Conservation (phyloP, 768 basidiomycete genomes). For the Leucosporidium creatinivorum region DNA sequence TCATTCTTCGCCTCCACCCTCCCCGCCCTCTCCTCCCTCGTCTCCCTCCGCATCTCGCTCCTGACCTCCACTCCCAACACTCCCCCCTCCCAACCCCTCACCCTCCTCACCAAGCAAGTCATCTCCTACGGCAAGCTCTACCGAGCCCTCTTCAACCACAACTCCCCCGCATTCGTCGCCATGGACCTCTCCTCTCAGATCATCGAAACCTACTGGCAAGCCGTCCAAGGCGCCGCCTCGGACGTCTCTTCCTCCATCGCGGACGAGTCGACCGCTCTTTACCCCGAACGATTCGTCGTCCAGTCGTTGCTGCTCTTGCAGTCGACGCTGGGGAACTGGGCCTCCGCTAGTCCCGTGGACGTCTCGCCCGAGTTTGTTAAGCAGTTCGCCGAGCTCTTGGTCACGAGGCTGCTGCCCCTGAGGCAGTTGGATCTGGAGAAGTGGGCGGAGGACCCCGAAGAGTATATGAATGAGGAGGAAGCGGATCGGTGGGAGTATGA, state of each 20-base stretch:
- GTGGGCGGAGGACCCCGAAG: constrained; percentile 85
- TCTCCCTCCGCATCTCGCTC: constrained; percentile 15
- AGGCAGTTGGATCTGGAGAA: constrained; percentile 70
- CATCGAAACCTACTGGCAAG: constrained; percentile 10
- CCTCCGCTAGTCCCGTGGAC: constrained; percentile 12
- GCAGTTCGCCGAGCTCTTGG: constrained; percentile 59
- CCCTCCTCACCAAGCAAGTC: constrained; percentile 27
- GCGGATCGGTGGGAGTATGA: constrained; percentile 87
- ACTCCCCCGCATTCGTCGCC: constrained; percentile 11
- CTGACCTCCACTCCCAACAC: background rate
- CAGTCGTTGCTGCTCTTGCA: constrained; percentile 32
- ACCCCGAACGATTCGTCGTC: constrained; percentile 31
- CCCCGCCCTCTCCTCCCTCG: constrained; percentile 10
- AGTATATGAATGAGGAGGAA: constrained; percentile 86
- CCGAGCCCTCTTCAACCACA: constrained; percentile 19
- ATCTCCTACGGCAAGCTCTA: constrained; percentile 27
- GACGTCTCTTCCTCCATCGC: constrained; percentile 4
- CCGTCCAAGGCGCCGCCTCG: constrained; percentile 11
- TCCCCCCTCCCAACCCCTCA: background rate
- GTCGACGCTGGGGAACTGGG: constrained; percentile 29
- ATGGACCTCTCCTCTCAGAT: constrained; percentile 16
- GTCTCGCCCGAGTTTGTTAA: constrained; percentile 16
- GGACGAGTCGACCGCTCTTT: constrained; percentile 17
- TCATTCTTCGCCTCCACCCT: constrained; percentile 26
- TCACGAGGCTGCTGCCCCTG: constrained; percentile 78